Base-by-base conservation (phyloP, 352 stramenopile genomes). In the Aphanomyces astaci region DNA sequence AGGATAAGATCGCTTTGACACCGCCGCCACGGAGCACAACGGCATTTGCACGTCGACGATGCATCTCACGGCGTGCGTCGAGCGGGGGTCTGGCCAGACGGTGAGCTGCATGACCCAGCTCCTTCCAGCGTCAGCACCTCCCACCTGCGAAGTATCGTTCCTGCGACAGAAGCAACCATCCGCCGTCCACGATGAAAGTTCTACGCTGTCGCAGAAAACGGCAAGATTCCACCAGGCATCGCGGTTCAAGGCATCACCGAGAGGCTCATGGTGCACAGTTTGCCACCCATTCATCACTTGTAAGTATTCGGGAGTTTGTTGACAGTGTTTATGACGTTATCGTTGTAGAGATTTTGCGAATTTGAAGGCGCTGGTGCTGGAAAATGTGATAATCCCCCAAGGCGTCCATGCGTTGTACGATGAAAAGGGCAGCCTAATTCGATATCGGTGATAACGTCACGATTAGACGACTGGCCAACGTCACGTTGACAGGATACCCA, bases 381-480 rank as follows among this genome's bases (percentile, higher is more conserved):
- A 59, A 36, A 30, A 59, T 59, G 13, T 59, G 4, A 32, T 1
- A 9, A 59, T 59, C 27, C 51, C 51, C n/a, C 22, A 59, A 36
- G 51, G 51, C 25, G 51, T 59, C 51, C 51, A 36, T 19, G n/a
- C 24, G 7, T 25, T 59, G 17, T 55, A 55, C 48, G 48, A 10
- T n/a, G 1, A 15, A 49, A 49, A n/a, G 17, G 15, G 22, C 40
- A 49, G 22, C 22, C 40, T 15, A 49, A 49, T n/a, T n/a, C n/a
- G n/a, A n/a, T n/a, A n/a, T n/a, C 15, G 22, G 40, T 1, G 40
- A 15, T 49, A 49, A 49, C 40, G 17, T 1, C 40, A 49, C 40
- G 40, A 15, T 15, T 55, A 55, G 48, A n/a, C 51, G 51, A 13
- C 51, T 59, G 19, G 51, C 51, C n/a, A 59, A 59, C 30, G 51